phyloP scores from a whole-genome alignment of 306 rosid species.

The Prunus mira region DNA sequence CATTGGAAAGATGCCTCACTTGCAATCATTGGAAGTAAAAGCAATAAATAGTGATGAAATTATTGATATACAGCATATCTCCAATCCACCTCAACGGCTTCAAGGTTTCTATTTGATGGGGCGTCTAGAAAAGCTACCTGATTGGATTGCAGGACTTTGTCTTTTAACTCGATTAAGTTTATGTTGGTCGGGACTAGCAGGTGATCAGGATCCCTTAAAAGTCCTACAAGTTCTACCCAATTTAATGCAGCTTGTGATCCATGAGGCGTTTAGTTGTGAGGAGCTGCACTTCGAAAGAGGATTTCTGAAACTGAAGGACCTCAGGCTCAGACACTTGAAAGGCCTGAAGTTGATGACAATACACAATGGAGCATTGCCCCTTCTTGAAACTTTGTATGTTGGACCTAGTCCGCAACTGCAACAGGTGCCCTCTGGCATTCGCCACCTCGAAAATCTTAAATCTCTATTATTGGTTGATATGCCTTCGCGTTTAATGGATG shows the following conservation, averaged over 20 bases:
- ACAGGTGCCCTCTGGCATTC: too few relatives aligned
- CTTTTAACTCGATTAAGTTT: background rate
- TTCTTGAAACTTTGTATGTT: background rate
- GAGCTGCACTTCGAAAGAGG: background rate
- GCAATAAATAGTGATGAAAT: background rate
- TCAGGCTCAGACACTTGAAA: background rate
- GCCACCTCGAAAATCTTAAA: too few relatives aligned
- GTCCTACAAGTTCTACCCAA: background rate
- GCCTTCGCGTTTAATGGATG: too few relatives aligned
- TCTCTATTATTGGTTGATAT: too few relatives aligned
- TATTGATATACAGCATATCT: background rate
- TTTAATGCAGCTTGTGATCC: background rate
- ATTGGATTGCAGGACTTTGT: background rate
- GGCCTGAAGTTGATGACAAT: background rate
- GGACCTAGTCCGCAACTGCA: too few relatives aligned
- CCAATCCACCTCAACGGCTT: background rate
- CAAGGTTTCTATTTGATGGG: background rate
- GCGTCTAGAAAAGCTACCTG: background rate
- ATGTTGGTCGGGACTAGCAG: background rate
- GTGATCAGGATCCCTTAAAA: background rate
- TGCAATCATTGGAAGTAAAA: slow-evolving; percentile 13
- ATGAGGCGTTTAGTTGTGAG: background rate
- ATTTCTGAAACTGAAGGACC: background rate
- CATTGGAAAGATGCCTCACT: slow-evolving; percentile 19
- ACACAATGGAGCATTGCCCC: background rate